Evolutionary conservation across 2,329 filamentous ascomycete species (phyloP).

Genomic region (Cadophora gregata): DNA sequence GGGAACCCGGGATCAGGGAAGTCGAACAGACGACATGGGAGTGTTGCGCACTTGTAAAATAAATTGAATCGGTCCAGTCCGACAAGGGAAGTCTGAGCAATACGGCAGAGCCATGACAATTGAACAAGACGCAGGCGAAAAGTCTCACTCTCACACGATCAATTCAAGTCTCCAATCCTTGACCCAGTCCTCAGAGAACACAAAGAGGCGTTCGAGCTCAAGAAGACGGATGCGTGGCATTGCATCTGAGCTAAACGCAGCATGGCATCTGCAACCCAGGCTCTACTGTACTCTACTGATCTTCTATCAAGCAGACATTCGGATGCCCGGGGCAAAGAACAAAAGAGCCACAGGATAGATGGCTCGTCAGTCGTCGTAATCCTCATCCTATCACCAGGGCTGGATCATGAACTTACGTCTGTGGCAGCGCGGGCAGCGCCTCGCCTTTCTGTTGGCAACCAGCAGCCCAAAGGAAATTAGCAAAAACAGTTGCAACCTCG

Average conservation of each 20-base stretch:
- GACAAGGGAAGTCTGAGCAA: slow-evolving; percentile 26
- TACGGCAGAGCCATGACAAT: slow-evolving; percentile 16
- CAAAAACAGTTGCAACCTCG: not conserved
- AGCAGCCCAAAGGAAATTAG: not conserved
- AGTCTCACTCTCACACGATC: slow-evolving; percentile 31
- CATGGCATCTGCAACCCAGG: slow-evolving; percentile 6
- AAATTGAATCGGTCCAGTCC: not conserved
- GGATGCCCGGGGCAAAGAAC: slow-evolving; percentile 16
- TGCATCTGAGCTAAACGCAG: not conserved
- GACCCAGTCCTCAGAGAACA: not conserved
- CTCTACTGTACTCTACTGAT: not conserved
- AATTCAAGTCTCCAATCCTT: not conserved
- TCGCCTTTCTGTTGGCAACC: slow-evolving; percentile 1
- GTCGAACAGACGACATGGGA: slow-evolving; percentile 26
- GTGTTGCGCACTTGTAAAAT: not conserved
- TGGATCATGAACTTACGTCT: too few relatives aligned
- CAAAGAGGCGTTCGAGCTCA: not conserved
- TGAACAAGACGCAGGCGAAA: not conserved
- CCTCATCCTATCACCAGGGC: not conserved
- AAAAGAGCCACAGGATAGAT: slow-evolving; percentile 12
- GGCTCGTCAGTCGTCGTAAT: slow-evolving; percentile 5
- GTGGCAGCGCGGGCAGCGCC: not conserved
- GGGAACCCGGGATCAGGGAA: slow-evolving; percentile 35
- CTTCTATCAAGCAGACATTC: slow-evolving; percentile 17
- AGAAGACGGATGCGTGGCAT: not conserved